Evolutionary conservation across 192 early-diverging fungal species (phyloP), one percentile per base, ranked within the genome.

Genomic region (Backusella macrospora): DNA sequence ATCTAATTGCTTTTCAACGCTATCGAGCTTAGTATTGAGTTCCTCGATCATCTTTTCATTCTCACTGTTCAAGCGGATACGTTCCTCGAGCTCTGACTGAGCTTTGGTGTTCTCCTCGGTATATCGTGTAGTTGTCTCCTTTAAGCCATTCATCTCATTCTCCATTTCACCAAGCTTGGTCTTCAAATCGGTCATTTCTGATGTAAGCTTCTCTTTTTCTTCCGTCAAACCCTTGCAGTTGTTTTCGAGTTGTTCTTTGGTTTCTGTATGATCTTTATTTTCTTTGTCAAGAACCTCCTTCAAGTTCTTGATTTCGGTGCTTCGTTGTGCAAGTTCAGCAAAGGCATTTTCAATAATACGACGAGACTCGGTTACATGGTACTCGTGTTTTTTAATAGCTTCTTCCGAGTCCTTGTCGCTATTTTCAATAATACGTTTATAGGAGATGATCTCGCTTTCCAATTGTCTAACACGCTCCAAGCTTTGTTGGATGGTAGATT

Each of bases 401-500:
- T 59, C 52, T 23, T 59, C 52, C 10, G 52, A 59, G 7, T 59
- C 52, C n/a, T 59, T 59, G 12, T 13, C 13, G 23, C 52, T 59
- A 12, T 59, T 59, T 59, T 26, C 52, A 59, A 59, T 59, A 3
- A 23, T 23, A 12, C 52, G 52, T 21, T 59, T 59, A 23, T 59
- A 59, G 4, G 21, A 21, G 4, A 59, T 0, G 26, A 59, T 59
- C 12, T 59, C 52, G 26, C 7, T 12, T 21, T 59, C 52, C 52
- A 59, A 12, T 12, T 59, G 52, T 59, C 52, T 18, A 4, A 59
- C 52, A n/a, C 52, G 52, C n/a, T 59, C 52, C 52, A 59, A 59
- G 26, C 52, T 59, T 12, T 59, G 52, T 21, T 59, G 52, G n/a
- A 59, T 18, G 21, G 52, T 59, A 23, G 52, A 59, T 26, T 59